These are phyloP conservation scores for Cucumis sativus DNA, from an alignment of 306 rosid genomes.

Conservation along the genomic window Cucumber_9930_V3 NC_026656.2:14115501-14116000, in stretches of 20 bases:
- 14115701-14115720: background rate
- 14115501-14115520: background rate
- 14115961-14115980: too few species aligned
- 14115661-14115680: background rate
- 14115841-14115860: background rate
- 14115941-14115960: too few species aligned
- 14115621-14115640: background rate
- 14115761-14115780: background rate
- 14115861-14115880: too few species aligned
- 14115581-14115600: background rate
- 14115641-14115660: background rate
- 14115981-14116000: too few species aligned
- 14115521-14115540: background rate
- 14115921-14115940: too few species aligned
- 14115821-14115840: background rate
- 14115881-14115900: too few species aligned
- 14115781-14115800: background rate
- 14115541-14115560: background rate
- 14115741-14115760: background rate
- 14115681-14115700: background rate
- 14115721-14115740: background rate
- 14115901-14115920: too few species aligned
- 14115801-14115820: background rate
- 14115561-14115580: background rate
- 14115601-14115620: background rate